A percentile compares a stretch with the other conserved stretches of the same genome.
Evolutionary conservation across 1,284 basidiomycete genomes (phyloP).

Genomic region (Cerioporus squamosus): DNA sequence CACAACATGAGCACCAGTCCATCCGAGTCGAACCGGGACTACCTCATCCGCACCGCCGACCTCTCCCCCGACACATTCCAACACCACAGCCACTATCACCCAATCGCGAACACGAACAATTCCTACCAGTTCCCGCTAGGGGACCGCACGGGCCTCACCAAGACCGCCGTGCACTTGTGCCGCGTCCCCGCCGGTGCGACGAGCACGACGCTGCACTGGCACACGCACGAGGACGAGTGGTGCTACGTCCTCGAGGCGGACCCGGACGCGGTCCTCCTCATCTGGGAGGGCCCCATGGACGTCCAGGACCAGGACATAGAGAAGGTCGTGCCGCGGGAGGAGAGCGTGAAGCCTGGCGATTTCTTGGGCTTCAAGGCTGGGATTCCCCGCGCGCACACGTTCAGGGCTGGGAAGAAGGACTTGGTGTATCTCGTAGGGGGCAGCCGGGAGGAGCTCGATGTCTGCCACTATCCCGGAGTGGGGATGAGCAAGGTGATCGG

Average conservation of each 20-base stretch:
- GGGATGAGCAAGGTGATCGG: background rate
- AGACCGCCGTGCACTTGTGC: constrained; percentile 32
- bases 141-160: constrained; percentile 29
- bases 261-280: constrained; percentile 23
- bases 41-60: constrained; percentile 12
- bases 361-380: constrained; percentile 34
- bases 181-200: constrained; percentile 27
- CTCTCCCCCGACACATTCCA: constrained; percentile 12
- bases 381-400: constrained; percentile 24
- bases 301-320: background rate
- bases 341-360: constrained; percentile 28
- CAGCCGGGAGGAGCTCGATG: constrained; percentile 28
- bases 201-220: constrained; percentile 33
- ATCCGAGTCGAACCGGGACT: background rate
- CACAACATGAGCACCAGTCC: too few species aligned
- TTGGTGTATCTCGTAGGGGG: constrained; percentile 33
- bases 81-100: constrained; percentile 7
- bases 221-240: constrained; percentile 35
- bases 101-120: constrained; percentile 18
- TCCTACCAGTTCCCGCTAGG: constrained; percentile 25
- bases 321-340: constrained; percentile 18
- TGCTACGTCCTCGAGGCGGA: constrained; percentile 34
- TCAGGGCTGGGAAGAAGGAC: constrained; percentile 25
- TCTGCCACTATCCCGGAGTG: constrained; percentile 26
- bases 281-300: constrained; percentile 19